Evolutionary conservation across 306 rosid genomes (phyloP), one percentile per base, ranked within the genome.

Genomic region (Leucaena leucocephala): DNA sequence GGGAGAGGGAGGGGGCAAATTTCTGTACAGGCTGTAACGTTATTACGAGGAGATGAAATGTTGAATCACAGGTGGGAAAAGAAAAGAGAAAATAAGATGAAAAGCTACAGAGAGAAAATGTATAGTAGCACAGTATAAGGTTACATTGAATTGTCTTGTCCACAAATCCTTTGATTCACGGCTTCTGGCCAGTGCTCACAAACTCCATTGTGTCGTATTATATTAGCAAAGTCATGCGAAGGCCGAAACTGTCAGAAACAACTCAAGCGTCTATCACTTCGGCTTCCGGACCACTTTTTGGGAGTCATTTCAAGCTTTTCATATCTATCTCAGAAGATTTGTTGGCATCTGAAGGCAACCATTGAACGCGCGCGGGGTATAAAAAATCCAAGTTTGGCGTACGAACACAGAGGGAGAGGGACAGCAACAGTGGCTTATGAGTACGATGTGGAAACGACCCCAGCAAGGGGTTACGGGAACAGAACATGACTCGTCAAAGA

Each of bases 91-190:
- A 71, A 64, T 38, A 48, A 8, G 75, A 42, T 82, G 50, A 77
- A 42, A 72, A 72, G n/a, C 4, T 1, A 54, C 17, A 64, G 34
- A 73, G 66, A 52, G 76, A 74, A 75, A 85, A 66, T 2, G 50
- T 64, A 15, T 33, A 65, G 81, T 54, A 38, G 64, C 43, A 48
- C 74, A 50, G 73, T 42, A 68, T 67, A 42, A 67, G 52, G 72
- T 19, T 42, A 22, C 52, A 49, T 80, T 76, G 77, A 84, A 46
- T 66, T 58, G 74, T 76, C 82, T 84, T 80, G 78, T 84, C 80
- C 75, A 59, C 63, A 49, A 66, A 80, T 66, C 76, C 40, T 72
- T 62, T 64, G 70, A 64, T 64, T 71, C 84, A 80, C 66, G 59
- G 64, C 78, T 79, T 83, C 83, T 68, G n/a, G 34, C 19, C 54